These are phyloP conservation scores for Fagopyrum tataricum DNA, from an alignment of 148 eudicot species.

Conservation along the genomic window DNA sequence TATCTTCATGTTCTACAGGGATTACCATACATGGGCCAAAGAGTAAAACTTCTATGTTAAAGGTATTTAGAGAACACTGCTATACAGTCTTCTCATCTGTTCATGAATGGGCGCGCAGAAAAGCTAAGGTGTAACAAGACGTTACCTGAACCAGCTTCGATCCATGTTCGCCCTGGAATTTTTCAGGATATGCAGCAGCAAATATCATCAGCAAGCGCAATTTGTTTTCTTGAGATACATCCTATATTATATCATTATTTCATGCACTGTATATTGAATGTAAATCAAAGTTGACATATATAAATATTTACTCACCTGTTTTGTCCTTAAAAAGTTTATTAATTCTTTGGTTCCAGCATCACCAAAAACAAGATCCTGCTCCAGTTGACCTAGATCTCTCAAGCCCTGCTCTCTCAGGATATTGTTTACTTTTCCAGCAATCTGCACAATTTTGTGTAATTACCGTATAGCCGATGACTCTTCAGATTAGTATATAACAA, in stretches of 20 bases:
- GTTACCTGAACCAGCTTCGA: conserved; percentile 73
- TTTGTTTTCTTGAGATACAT: conserved; percentile 65
- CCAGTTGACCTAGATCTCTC: conserved; percentile 85
- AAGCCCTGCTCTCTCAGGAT: conserved; percentile 67
- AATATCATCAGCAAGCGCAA: conserved; percentile 91
- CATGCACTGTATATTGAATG: not conserved
- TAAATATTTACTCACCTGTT: conserved; percentile 36
- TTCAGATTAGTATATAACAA: not conserved
- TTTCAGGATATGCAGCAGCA: conserved; percentile 89
- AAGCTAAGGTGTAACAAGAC: not conserved
- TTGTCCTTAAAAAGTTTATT: conserved; percentile 62
- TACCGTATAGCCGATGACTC: conserved; percentile 14
- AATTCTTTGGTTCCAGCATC: conserved; percentile 95
- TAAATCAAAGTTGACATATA: not conserved
- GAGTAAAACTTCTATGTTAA: not conserved
- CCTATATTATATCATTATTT: conserved; percentile 36
- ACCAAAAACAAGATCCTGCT: conserved; percentile 95
- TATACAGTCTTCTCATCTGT: not conserved
- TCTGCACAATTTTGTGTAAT: conserved; percentile 36
- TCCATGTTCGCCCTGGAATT: conserved; percentile 70
- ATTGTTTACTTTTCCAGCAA: conserved; percentile 82
- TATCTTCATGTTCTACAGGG: not conserved
- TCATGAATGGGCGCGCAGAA: not conserved
- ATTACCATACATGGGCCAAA: not conserved
- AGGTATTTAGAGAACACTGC: not conserved